Evolutionary conservation across 345 rosid species (phyloP).

Genomic region (Dimocarpus longan): DNA sequence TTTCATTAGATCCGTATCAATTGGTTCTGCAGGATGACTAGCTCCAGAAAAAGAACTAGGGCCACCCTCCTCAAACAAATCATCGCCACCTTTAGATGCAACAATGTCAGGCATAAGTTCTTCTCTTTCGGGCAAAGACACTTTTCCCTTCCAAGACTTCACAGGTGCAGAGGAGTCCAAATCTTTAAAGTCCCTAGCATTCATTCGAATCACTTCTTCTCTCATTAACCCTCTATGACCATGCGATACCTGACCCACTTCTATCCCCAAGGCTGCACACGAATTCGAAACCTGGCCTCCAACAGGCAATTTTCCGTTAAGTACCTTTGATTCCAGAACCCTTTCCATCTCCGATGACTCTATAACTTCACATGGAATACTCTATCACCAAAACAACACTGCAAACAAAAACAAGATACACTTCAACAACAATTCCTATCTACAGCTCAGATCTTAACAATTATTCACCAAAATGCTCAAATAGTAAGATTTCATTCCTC

Average conservation of each 20-base stretch:
- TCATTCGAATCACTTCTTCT: slow-evolving; percentile 45
- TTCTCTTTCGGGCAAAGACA: slow-evolving; percentile 44
- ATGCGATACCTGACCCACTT: slow-evolving; percentile 45
- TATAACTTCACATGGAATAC: slow-evolving; percentile 40
- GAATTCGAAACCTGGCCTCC: slow-evolving; percentile 45
- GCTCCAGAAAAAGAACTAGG: slow-evolving; percentile 82
- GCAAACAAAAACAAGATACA: slow-evolving; percentile 30
- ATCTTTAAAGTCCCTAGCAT: slow-evolving; percentile 31
- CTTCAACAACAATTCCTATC: slow-evolving; percentile 17
- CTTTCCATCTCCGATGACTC: slow-evolving; percentile 59
- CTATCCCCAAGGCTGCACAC: slow-evolving; percentile 31
- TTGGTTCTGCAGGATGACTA: slow-evolving; percentile 94
- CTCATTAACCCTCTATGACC: slow-evolving; percentile 46
- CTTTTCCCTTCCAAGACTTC: slow-evolving; percentile 66
- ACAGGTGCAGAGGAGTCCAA: slow-evolving; percentile 39
- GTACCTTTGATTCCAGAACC: slow-evolving; percentile 53
- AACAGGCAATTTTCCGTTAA: slow-evolving; percentile 54
- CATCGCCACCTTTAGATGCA: slow-evolving; percentile 47
- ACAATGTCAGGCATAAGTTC: slow-evolving; percentile 46
- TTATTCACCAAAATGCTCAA: not conserved
- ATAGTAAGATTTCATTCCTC: not conserved
- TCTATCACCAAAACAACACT: slow-evolving; percentile 29
- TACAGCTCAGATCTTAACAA: not conserved
- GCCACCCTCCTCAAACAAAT: slow-evolving; percentile 69
- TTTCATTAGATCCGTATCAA: slow-evolving; percentile 80